phyloP scores from a whole-genome alignment of 2,329 filamentous ascomycete genomes.

The Alternaria hordeiaustralica region DNA sequence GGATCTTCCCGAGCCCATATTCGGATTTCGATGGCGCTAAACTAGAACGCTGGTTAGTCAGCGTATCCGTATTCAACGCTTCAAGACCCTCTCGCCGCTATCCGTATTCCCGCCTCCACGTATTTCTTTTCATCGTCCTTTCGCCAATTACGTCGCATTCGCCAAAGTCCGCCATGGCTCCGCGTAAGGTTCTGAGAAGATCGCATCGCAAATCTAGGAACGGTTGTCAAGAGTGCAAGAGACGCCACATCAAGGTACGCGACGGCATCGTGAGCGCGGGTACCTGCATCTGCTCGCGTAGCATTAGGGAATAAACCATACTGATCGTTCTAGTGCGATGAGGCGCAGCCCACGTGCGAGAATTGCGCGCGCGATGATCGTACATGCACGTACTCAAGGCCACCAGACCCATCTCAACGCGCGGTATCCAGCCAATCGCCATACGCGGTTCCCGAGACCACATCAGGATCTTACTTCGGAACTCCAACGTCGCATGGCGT shows the following conservation, averaged over 20 bases:
- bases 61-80: not conserved
- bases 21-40: not conserved
- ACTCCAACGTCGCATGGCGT: constrained; percentile 1
- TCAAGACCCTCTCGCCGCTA: not conserved
- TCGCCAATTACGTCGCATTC: not conserved
- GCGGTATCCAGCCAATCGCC: not conserved
- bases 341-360: constrained; percentile 21
- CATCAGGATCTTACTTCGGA: not conserved
- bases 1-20: not conserved
- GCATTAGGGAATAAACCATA: not conserved
- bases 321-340: constrained; percentile 23
- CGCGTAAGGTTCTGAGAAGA: constrained; percentile 10
- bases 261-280: not conserved
- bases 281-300: not conserved
- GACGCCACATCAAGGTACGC: constrained; percentile 31
- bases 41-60: not conserved
- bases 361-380: constrained; percentile 21
- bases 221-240: constrained; percentile 29
- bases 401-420: constrained; percentile 1
- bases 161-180: not conserved
- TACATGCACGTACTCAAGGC: constrained; percentile 19
- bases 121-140: not conserved
- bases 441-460: not conserved
- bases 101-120: not conserved
- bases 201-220: constrained; percentile 29